Evolutionary conservation across 495 filamentous ascomycete genomes (phyloP).

Genomic region (Penicillium macrosclerotiorum): DNA sequence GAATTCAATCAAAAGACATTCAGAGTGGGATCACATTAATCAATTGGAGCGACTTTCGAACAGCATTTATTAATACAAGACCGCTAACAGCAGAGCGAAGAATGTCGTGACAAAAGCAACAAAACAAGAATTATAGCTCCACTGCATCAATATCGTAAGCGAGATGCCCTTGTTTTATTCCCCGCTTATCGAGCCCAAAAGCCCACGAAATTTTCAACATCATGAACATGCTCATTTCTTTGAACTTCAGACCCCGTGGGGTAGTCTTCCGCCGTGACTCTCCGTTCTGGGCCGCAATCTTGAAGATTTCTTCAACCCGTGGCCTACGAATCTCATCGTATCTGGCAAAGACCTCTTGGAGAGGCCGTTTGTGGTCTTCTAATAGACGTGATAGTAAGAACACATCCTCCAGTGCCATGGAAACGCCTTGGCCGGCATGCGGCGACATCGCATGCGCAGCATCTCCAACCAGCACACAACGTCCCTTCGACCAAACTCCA

Average conservation of each 20-base stretch:
- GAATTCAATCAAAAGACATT: too few species aligned
- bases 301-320: slow-evolving; percentile 24
- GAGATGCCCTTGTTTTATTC: slow-evolving; percentile 28
- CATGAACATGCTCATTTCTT: slow-evolving; percentile 20
- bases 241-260: slow-evolving; percentile 26
- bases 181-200: slow-evolving; percentile 19
- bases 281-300: slow-evolving; percentile 21
- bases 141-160: slow-evolving; percentile 30
- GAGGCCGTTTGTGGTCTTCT: slow-evolving; percentile 14
- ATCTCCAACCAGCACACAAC: slow-evolving; percentile 37
- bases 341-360: slow-evolving; percentile 19
- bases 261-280: slow-evolving; percentile 17
- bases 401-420: slow-evolving; percentile 47
- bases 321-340: slow-evolving; percentile 32
- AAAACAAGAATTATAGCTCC: slow-evolving; percentile 2
- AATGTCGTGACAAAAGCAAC: background rate
- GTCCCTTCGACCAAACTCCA: slow-evolving; percentile 38
- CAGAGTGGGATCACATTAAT: too few species aligned
- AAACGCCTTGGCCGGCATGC: slow-evolving; percentile 44
- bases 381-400: slow-evolving; percentile 37
- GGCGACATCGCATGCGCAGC: slow-evolving; percentile 49
- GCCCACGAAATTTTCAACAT: slow-evolving; percentile 10
- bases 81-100: too few species aligned
- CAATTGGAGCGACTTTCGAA: too few species aligned
- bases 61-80: too few species aligned